Evolutionary conservation across 208 protist species (phyloP), one percentile per base, ranked within the genome.

Genomic region (Naegleria lovaniensis): DNA sequence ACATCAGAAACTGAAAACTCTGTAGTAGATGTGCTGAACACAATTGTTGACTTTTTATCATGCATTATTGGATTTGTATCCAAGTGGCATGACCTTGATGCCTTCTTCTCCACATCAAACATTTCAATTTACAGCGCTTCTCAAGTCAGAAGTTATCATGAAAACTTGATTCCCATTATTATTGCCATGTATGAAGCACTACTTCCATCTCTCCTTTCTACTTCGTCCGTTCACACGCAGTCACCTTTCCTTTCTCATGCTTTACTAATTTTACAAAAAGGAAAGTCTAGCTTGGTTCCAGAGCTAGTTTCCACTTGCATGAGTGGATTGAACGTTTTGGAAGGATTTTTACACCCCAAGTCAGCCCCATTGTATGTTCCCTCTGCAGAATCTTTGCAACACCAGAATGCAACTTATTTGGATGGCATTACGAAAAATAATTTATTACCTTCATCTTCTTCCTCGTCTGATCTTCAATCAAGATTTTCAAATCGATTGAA

Each of bases 291-390:
- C 15, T 22, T 16, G 9, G 29, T 85, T 39, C 15, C 83, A 7
- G 33, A 40, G 25, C 7, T 85, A n/a, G 15, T 48, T 13, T 39
- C 83, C 2, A 13, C 15, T 51, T 85, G 36, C 16, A 40, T 25
- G n/a, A 85, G 0, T 3, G 83, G 39, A n/a, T 43, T 85, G 16
- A 85, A 85, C 25, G 41, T 85, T 19, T 16, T 85, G 9, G 40
- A 85, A 13, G 29, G 83, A 22, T 85, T 38, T 85, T 85, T 85
- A 43, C 83, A 85, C 41, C 83, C 83, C 11, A 40, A 43, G n/a
- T 51, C 39, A 29, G 83, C 83, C 48, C 83, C 83, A 48, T 33
- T 85, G 11, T 85, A 85, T 48, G n/a, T 43, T 85, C 83, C 83
- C 16, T 48, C 83, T 25, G 83, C 83, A 5, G 83, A 85, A 29